Conservation (phyloP, 202 grass and related monocot genomes). For the Dendrocalamus latiflorus region DNA sequence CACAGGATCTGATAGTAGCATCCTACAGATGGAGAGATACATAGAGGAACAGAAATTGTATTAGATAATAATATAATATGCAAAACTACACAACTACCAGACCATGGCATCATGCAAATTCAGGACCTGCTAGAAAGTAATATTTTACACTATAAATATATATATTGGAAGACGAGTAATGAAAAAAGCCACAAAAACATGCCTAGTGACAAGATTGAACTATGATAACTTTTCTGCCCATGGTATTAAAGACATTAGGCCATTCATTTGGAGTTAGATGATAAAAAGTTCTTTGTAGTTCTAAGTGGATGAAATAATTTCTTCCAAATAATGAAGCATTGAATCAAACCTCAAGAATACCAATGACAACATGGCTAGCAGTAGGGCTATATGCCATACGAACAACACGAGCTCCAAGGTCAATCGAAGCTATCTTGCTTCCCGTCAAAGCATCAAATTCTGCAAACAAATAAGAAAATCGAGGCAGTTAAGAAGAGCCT, state of each 20-base stretch:
- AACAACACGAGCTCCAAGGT: slow-evolving; percentile 88
- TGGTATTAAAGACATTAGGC: background rate
- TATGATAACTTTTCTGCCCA: background rate
- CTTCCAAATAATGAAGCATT: background rate
- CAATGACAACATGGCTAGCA: slow-evolving; percentile 66
- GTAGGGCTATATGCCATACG: slow-evolving; percentile 93
- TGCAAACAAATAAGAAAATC: slow-evolving; percentile 29
- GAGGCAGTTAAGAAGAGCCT: background rate
- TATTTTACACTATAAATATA: background rate
- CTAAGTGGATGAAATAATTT: slow-evolving; percentile 7
- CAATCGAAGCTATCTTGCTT: slow-evolving; percentile 89
- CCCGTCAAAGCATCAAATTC: slow-evolving; percentile 94
- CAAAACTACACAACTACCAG: background rate
- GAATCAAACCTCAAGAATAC: slow-evolving; percentile 83
- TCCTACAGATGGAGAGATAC: slow-evolving; percentile 54
- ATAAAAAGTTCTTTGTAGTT: background rate
- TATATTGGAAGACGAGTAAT: background rate
- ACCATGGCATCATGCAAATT: background rate
- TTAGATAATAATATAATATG: background rate
- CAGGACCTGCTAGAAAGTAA: background rate
- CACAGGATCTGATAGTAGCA: slow-evolving; percentile 88
- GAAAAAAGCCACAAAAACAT: background rate
- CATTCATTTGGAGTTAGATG: background rate
- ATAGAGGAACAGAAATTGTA: background rate
- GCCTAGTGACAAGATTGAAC: background rate